phyloP scores from a whole-genome alignment of 2,329 filamentous ascomycete species.

The Blastomyces emzantsi region DNA sequence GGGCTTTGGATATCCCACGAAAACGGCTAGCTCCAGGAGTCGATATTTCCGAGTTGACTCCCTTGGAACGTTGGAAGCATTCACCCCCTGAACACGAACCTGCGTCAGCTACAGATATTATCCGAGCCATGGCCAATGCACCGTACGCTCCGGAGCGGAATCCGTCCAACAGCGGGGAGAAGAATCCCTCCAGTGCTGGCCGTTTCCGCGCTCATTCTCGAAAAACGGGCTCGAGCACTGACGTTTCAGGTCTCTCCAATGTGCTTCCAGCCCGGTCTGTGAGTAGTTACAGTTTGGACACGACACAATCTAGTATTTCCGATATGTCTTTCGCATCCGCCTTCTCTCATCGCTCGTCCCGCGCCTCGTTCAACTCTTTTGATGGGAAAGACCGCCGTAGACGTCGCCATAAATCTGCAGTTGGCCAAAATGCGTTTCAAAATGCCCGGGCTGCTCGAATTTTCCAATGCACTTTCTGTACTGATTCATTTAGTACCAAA shows the following conservation, averaged over 20 bases:
- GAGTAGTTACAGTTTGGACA: constrained; percentile 44
- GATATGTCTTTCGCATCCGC: constrained; percentile 48
- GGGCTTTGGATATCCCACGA: constrained; percentile 64
- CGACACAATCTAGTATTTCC: constrained; percentile 45
- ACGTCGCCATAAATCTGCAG: constrained; percentile 42
- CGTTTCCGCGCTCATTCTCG: constrained; percentile 32
- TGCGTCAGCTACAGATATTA: constrained; percentile 55
- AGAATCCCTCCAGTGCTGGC: constrained; percentile 23
- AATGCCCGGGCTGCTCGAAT: constrained; percentile 37
- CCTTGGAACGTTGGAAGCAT: constrained; percentile 60
- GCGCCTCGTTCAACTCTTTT: constrained; percentile 48
- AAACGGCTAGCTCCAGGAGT: constrained; percentile 44
- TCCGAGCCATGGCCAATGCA: constrained; percentile 47
- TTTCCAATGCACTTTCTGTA: constrained; percentile 52
- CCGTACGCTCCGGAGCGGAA: constrained; percentile 28
- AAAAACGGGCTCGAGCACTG: constrained; percentile 40
- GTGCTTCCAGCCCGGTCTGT: constrained; percentile 45
- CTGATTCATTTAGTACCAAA: constrained; percentile 48
- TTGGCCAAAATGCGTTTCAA: constrained; percentile 34
- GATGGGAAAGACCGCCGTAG: constrained; percentile 51
- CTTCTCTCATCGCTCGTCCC: constrained; percentile 48
- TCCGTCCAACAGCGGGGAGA: constrained; percentile 21
- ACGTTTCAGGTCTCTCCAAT: constrained; percentile 44
- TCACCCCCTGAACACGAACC: constrained; percentile 62
- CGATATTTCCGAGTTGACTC: constrained; percentile 48